Evolutionary conservation across 805 yeast species (phyloP), one percentile per base, ranked within the genome.

Genomic region (Candida peoriensis): DNA sequence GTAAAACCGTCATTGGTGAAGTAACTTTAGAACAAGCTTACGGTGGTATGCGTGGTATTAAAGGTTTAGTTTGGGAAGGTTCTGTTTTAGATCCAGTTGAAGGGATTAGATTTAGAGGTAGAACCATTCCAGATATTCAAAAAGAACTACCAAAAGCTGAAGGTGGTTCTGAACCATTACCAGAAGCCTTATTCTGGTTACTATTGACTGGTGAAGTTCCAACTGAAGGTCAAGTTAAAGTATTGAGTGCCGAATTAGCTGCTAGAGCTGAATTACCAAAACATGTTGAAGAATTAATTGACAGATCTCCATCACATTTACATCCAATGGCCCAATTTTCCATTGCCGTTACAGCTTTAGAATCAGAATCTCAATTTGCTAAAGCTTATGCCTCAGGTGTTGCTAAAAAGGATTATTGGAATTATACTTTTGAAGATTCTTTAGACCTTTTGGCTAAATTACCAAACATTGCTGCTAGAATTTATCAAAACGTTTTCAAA

Each of bases 271-370:
- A 74, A 50, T 66, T 83, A 49, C 94, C 94, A 59, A 77, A 77
- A 56, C 89, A 83, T 60, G 90, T 83, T 46, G 71, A 67, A 53
- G 81, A 78, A 52, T 62, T 82, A 42, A 68, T 83, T 48, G 88
- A 82, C 70, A 71, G 75, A 55, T 71, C 81, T 47, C 94, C 94
- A 58, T 68, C 78, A 43, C 64, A 74, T 58, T 70, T 84, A 55
- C 93, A 84, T 65, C 93, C 94, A 66, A 83, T 83, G 94, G 89
- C 94, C 37, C 94, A 83, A 68, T 79, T 83, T 58, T 78, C 88
- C 46, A 81, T 84, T 60, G 94, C 90, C 30, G 73, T 83, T 37
- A 81, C 78, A 44, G 88, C 93, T 34, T 70, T 83, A 56, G 90
- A 83, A 70, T 68, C 80, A 42, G 93, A 84, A 68, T 82, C 90